Percentiles rank a stretch among this genome's conserved stretches.
Evolutionary conservation across 75 land plant species (phyloP).

Genomic region (Cryptomeria japonica): DNA sequence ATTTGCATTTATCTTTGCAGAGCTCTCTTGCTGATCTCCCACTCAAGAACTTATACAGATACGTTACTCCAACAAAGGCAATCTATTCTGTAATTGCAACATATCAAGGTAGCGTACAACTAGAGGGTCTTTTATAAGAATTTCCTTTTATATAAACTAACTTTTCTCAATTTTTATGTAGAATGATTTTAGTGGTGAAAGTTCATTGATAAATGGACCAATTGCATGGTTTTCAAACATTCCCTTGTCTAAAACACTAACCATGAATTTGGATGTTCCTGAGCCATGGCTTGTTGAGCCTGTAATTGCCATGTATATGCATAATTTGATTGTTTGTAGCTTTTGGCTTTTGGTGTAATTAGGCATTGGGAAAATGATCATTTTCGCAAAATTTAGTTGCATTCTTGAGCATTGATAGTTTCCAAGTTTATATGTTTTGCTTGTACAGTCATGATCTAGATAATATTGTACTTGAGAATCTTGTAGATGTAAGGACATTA

Average conservation of each 20-base stretch:
- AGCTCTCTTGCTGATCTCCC: constrained; percentile 92
- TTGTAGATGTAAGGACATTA: constrained; percentile 77
- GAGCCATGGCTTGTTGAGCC: constrained; percentile 99
- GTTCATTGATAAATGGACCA: constrained; percentile 65
- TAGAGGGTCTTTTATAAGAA: neutral
- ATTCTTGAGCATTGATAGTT: constrained; percentile 4
- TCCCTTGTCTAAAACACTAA: constrained; percentile 92
- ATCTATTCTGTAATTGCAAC: neutral
- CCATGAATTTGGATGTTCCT: constrained; percentile 99
- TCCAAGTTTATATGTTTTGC: neutral
- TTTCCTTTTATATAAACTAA: neutral
- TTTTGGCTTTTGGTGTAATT: constrained; percentile 1
- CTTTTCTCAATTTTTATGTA: constrained; percentile 27
- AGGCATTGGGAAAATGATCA: neutral
- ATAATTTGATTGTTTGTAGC: neutral
- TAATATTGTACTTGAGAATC: constrained; percentile 94
- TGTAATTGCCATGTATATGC: constrained; percentile 80
- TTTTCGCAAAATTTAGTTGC: neutral
- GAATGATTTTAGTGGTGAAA: constrained; percentile 75
- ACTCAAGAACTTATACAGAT: constrained; percentile 95
- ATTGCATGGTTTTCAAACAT: constrained; percentile 90
- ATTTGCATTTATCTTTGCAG: constrained; percentile 38
- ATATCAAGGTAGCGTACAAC: neutral
- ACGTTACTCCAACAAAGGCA: constrained; percentile 83
- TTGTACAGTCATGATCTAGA: constrained; percentile 87